These are phyloP conservation scores for Astrothelium subdiscretum DNA, from an alignment of 495 filamentous ascomycete species.

Conservation along the genomic window DNA sequence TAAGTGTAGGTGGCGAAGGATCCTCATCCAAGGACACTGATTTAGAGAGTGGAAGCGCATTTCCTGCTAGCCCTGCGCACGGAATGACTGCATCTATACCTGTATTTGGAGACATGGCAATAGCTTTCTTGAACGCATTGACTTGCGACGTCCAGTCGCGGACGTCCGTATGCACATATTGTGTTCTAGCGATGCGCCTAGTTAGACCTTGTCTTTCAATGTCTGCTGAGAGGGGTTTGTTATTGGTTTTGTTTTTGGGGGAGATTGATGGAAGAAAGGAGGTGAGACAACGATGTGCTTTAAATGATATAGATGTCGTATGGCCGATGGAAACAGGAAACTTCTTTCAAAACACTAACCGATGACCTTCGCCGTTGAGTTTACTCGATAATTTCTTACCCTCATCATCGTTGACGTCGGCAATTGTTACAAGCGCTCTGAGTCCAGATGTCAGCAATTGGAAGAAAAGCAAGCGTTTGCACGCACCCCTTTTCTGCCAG, in stretches of 20 bases:
- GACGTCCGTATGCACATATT: slow-evolving; percentile 29
- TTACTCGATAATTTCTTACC: not conserved
- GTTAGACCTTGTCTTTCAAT: not conserved
- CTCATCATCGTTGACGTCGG: not conserved
- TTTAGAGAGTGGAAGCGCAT: slow-evolving; percentile 25
- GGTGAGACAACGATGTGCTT: too few relatives aligned
- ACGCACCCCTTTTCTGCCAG: not conserved
- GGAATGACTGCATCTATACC: slow-evolving; percentile 52
- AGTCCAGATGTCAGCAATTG: not conserved
- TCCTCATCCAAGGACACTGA: slow-evolving; percentile 28
- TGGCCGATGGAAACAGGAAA: too few relatives aligned
- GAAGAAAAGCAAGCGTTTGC: not conserved
- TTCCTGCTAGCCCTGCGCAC: slow-evolving; percentile 50
- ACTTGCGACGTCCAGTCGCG: slow-evolving; percentile 49
- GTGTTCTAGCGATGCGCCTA: not conserved
- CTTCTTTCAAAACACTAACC: too few relatives aligned
- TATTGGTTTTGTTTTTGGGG: not conserved
- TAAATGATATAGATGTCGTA: too few relatives aligned
- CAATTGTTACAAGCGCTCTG: not conserved
- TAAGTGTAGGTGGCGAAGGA: slow-evolving; percentile 40
- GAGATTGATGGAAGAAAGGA: too few relatives aligned
- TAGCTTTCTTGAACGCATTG: slow-evolving; percentile 44
- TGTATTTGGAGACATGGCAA: slow-evolving; percentile 39
- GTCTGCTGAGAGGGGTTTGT: not conserved
- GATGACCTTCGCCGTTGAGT: not conserved